Evolutionary conservation across 148 eudicot species (phyloP), one percentile per base, ranked within the genome.

Genomic region (Dianthus caryophyllus): DNA sequence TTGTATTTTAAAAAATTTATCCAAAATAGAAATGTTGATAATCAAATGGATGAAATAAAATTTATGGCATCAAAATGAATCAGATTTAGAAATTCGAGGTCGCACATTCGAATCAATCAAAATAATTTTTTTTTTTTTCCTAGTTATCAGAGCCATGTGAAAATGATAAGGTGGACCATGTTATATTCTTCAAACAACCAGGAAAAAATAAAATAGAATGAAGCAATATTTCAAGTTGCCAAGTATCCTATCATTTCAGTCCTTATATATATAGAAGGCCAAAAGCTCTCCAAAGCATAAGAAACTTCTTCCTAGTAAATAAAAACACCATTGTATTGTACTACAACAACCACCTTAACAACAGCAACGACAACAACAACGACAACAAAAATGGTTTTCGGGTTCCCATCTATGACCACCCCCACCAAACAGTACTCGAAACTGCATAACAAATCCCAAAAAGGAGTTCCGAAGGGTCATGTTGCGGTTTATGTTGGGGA

Each of bases 401-500:
- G 75, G 24, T 73, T 84, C 24, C 72, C 71, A 56, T 64, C 78
- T 4, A 46, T 81, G 73, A 70, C 70, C 44, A 62, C 75, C 39
- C 69, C 68, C 69, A 66, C 72, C 1, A 82, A 80, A 61, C 78
- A 76, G 53, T 31, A 76, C 51, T 57, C 67, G 56, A 84, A 71
- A 53, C 30, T 77, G 43, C 67, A 71, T 7, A 71, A 43, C 67
- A 82, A 71, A 72, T 74, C 61, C 38, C 78, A 76, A 9, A 36
- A 44, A 64, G 82, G 75, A 31, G 83, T 81, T 22, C 85, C 88
- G 29, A 83, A 76, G 64, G 89, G 86, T 0, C 82, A 87, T 52
- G 64, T 81, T 2, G 81, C 83, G 10, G 89, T 88, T 36, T 87
- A 84, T 68, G 92, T 84, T 0, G 88, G 88, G 27, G 73, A 75